These are phyloP conservation scores for Pinus tabuliformis DNA, from an alignment of 75 land plant genomes.

Conservation along the genomic window DNA sequence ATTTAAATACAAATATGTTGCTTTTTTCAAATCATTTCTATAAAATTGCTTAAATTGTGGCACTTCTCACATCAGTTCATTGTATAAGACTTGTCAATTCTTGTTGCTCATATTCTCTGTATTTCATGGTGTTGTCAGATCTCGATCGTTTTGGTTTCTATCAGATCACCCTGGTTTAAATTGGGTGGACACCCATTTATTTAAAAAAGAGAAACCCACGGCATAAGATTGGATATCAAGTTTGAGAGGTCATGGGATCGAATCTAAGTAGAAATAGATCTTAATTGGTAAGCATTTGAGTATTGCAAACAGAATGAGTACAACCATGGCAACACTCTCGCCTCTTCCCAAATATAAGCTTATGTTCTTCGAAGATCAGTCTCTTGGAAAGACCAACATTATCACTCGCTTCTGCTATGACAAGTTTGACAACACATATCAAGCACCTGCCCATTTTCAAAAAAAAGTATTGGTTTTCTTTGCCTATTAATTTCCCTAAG, in stretches of 20 bases:
- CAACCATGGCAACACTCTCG: constrained; percentile 47
- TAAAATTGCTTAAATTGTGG: not conserved
- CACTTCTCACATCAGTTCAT: not conserved
- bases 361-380: constrained; percentile 58
- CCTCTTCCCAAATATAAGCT: constrained; percentile 67
- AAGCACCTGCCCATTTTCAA: constrained; percentile 9
- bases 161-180: not conserved
- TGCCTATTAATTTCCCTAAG: no score
- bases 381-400: constrained; percentile 65
- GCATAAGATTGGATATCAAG: not conserved
- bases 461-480: no score
- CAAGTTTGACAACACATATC: constrained; percentile 53
- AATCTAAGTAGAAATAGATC: not conserved
- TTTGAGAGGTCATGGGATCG: not conserved
- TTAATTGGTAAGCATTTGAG: not conserved
- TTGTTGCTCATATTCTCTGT: no score
- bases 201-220: no score
- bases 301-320: not conserved
- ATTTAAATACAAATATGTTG: no score
- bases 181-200: not conserved
- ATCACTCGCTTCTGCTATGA: constrained; percentile 57
- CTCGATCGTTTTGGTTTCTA: not conserved
- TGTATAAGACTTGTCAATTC: no score
- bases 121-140: not conserved
- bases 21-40: not conserved